Evolutionary conservation across 2,329 filamentous ascomycete genomes (phyloP).

Genomic region (Aureobasidium sp.): DNA sequence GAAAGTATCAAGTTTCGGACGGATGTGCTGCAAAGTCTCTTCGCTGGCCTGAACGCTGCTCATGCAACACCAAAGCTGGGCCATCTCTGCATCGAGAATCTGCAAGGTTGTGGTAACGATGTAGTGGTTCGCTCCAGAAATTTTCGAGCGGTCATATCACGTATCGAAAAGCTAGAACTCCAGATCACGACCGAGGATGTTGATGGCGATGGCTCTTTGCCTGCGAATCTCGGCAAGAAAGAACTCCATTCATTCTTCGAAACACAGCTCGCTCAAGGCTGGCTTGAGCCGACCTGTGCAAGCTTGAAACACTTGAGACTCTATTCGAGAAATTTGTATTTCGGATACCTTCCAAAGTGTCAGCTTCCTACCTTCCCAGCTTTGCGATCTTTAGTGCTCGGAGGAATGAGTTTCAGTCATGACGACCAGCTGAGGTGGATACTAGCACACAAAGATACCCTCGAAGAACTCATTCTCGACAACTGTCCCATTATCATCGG

Average conservation of each 20-base stretch:
- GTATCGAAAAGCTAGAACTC: conserved; percentile 21
- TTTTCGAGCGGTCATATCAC: conserved; percentile 21
- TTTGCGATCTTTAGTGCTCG: conserved; percentile 36
- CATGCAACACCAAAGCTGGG: conserved; percentile 14
- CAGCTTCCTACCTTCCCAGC: conserved; percentile 36
- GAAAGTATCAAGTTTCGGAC: conserved; percentile 13
- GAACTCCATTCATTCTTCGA: conserved; percentile 23
- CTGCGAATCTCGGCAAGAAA: conserved; percentile 18
- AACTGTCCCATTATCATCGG: conserved; percentile 32
- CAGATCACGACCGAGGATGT: conserved; percentile 22
- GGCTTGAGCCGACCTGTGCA: conserved; percentile 22
- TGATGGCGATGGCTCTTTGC: conserved; percentile 16
- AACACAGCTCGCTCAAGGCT: conserved; percentile 19
- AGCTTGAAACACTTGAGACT: conserved; percentile 35
- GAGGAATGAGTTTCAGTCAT: conserved; percentile 38
- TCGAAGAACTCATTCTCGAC: conserved; percentile 39
- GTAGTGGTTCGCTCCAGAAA: conserved; percentile 15
- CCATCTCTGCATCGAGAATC: conserved; percentile 23
- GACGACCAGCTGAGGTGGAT: conserved; percentile 45
- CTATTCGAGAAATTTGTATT: conserved; percentile 31
- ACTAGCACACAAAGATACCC: conserved; percentile 31
- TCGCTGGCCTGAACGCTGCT: conserved; percentile 1
- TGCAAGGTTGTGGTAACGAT: conserved; percentile 21
- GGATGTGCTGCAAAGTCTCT: conserved; percentile 13
- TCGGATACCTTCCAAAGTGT: conserved; percentile 36